A percentile compares a stretch with the other conserved stretches of the same genome.
phyloP scores from a whole-genome alignment of 139 green algal species.

The Monoraphidium neglectum region DNA sequence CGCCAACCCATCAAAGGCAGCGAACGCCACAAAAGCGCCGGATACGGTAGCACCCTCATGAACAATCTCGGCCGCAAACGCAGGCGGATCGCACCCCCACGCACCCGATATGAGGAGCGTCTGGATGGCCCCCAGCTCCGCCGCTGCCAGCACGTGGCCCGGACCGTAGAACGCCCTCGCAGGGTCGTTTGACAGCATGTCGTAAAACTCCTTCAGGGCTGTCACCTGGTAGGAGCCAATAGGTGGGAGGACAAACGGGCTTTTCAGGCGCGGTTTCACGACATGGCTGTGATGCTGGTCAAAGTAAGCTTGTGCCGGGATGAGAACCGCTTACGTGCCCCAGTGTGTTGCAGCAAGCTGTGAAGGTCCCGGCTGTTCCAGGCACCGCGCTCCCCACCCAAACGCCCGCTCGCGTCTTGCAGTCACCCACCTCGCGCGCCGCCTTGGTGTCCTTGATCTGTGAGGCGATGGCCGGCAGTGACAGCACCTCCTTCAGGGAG shows the following conservation, averaged over 20 bases:
- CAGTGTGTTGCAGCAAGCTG: too few relatives aligned
- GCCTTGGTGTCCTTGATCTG: constrained; percentile 90
- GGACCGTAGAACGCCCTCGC: constrained; percentile 93
- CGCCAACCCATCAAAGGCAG: too few relatives aligned
- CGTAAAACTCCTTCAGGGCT: constrained; percentile 77
- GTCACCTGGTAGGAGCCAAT: background rate
- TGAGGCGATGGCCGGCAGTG: constrained; percentile 38
- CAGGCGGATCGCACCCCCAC: background rate
- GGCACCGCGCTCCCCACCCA: too few relatives aligned
- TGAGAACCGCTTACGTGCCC: too few relatives aligned
- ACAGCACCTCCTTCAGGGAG: constrained; percentile 75
- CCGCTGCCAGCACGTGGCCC: constrained; percentile 61
- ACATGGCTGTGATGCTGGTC: too few relatives aligned
- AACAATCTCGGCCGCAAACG: background rate
- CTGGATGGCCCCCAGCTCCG: constrained; percentile 79
- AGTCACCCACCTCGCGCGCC: constrained; percentile 70
- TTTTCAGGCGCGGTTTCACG: too few relatives aligned
- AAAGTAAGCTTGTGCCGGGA: too few relatives aligned
- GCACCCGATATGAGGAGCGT: constrained; percentile 60
- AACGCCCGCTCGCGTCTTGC: too few relatives aligned
- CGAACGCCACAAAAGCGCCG: too few relatives aligned
- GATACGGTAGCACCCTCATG: too few relatives aligned
- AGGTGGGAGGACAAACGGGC: too few relatives aligned
- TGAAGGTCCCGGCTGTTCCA: too few relatives aligned
- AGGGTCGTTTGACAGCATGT: constrained; percentile 78